These are phyloP conservation scores for Leishmania mexicana DNA, from an alignment of 208 protist species.

Conservation along the genomic window DNA sequence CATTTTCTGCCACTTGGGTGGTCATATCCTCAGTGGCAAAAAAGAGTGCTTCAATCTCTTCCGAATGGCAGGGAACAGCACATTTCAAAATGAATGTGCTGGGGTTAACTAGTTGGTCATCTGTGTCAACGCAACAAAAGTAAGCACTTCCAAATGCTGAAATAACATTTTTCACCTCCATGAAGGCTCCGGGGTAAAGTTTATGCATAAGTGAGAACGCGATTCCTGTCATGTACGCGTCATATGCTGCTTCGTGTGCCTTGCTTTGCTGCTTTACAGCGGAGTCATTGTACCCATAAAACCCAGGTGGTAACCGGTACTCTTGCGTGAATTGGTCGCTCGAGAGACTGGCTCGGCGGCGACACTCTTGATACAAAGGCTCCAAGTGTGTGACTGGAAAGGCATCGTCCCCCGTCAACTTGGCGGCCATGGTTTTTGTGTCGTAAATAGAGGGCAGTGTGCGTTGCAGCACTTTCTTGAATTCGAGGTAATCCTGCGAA, in stretches of 20 bases:
- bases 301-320: conserved; percentile 50
- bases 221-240: conserved; percentile 84
- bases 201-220: conserved; percentile 32
- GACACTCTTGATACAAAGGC: conserved; percentile 44
- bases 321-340: conserved; percentile 9
- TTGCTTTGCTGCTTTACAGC: conserved; percentile 23
- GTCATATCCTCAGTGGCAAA: conserved; percentile 16
- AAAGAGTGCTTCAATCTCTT: conserved; percentile 30
- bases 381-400: conserved; percentile 40
- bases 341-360: conserved; percentile 15
- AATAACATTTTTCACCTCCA: conserved; percentile 49
- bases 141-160: conserved; percentile 52
- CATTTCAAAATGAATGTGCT: conserved; percentile 26
- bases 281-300: conserved; percentile 57
- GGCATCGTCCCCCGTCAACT: conserved; percentile 12
- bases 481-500: conserved; percentile 48
- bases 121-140: conserved; percentile 20
- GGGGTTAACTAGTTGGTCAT: conserved; percentile 11
- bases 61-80: conserved; percentile 1
- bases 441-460: conserved; percentile 64
- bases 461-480: conserved; percentile 42
- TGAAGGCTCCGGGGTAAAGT: conserved; percentile 15
- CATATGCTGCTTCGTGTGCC: conserved; percentile 73
- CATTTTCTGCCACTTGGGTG: background rate
- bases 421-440: conserved; percentile 63